Base-by-base conservation (phyloP, 2,329 filamentous ascomycete species). In the Apiospora koreana region DNA sequence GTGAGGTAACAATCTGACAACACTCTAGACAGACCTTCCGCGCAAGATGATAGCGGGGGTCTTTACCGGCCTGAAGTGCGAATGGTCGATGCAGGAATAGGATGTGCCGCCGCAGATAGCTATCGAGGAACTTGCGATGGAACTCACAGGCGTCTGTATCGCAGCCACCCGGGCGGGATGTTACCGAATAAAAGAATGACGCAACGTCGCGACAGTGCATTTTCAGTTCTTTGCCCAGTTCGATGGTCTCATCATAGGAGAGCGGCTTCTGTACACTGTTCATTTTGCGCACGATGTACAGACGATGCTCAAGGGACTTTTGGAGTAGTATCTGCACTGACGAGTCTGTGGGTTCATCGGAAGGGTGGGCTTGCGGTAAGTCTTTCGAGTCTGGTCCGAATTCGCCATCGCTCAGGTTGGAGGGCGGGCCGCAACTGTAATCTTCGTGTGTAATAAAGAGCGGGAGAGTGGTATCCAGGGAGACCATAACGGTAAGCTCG, bases 11-110 rank as follows among this genome's bases (percentile, higher is more conserved):
- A 70, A 76, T 74, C 38, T 76, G 71, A 58, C 72, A 72, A 1
- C 73, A 72, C 68, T 78, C 76, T 0, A 78, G 71, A 50, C 73
- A 74, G 3, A 68, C 67, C 54, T 77, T 77, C n/a, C 76, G 72
- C 5, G 76, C 73, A 3, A 76, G 67, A 10, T 75, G 72, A 68
- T 74, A 77, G 16, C 73, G 73, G 12, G 73, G 72, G 46, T 77
- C 73, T n/a, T 69, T 69, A 0, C 67, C 69, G 2, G 76, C 71
- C 14, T 72, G 70, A 18, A 76, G 69, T 28, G 72, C 71, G 67
- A 76, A 78, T 0, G 75, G 75, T 6, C 75, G 72, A 48, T 76
- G 74, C 1, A 77, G 66, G 65, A 76, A 74, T 4, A 78, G 69
- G 38, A 75, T 73, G 25, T 75, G 69, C 18, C 73, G 71, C 16